Base-by-base conservation (phyloP, 2,329 filamentous ascomycete species). In the Aureobasidium melanogenum region DNA sequence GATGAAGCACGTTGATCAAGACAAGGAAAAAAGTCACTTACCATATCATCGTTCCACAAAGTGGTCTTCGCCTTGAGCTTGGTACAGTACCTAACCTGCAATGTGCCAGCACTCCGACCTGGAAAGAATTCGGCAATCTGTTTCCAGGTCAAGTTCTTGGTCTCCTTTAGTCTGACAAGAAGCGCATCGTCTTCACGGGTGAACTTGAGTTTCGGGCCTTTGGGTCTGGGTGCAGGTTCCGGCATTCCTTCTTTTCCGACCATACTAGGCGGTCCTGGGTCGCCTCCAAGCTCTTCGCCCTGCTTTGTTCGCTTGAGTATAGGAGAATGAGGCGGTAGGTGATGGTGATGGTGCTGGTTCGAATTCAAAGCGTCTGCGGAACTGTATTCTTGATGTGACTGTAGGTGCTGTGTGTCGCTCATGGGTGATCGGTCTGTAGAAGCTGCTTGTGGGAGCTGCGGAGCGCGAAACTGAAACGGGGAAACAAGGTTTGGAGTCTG, bases 41-140 rank as follows among this genome's bases (percentile, higher is more conserved):
- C 92, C 80, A 89, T 94, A 71, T 96, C 91, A 66, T 95, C 90
- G 55, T 88, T 95, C 92, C 92, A 97, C 69, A 91, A 85, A 14
- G 89, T 95, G 41, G 89, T 92, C 78, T 96, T 96, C 15, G 91
- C 91, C 76, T 96, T 96, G 57, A 96, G 79, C 76, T 96, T 96
- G 46, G 91, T 96, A 72, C 92, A 97, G 73, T 97, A 97, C 38
- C 92, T 87, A 60, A 97, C 92, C 74, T 97, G 92, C 64, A 97
- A 77, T 32, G 92, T 96, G 19, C 92, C 92, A 48, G 89, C 95
- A 62, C 89, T 94, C 62, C 92, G 82, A 1, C 91, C 92, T 0
- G 92, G 92, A 68, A 97, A 97, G 76, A 96, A 96, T 71, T 96
- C 92, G 61, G 91, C 90, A 70, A 97, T 97, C 79, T 97, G 92